Conservation (phyloP, 768 basidiomycete species). For the Tricholoma terreum region DNA sequence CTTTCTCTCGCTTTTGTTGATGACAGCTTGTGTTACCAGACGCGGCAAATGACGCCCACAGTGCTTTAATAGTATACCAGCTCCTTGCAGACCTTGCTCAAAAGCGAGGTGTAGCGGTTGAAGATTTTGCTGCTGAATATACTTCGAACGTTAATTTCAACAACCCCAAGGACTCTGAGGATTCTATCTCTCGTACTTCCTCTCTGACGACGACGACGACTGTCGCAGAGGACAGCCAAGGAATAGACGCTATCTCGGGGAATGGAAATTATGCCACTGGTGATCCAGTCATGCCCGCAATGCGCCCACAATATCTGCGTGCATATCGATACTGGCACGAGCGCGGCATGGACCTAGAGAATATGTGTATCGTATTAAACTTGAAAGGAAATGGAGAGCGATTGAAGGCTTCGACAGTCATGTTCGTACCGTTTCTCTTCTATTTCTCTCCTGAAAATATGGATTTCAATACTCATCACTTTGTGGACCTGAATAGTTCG, state of each 20-base stretch:
- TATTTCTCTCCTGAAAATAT: not conserved
- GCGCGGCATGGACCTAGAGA: slow-evolving; percentile 22
- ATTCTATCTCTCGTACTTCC: not conserved
- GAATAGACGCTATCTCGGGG: not conserved
- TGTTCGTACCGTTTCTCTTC: slow-evolving; percentile 22
- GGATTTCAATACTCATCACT: not conserved
- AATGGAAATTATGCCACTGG: not conserved
- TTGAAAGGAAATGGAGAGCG: slow-evolving; percentile 16
- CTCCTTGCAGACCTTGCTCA: slow-evolving; percentile 25
- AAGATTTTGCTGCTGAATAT: slow-evolving; percentile 3
- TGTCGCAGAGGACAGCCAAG: not conserved
- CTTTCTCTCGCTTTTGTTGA: not conserved
- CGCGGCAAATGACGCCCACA: slow-evolving; percentile 38
- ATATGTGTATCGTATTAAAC: slow-evolving; percentile 28
- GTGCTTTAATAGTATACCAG: slow-evolving; percentile 27
- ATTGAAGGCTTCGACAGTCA: slow-evolving; percentile 28
- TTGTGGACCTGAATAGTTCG: slow-evolving; percentile 14
- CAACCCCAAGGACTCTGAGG: not conserved
- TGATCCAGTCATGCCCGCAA: slow-evolving; percentile 2
- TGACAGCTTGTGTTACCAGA: slow-evolving; percentile 19
- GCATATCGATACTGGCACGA: slow-evolving; percentile 34
- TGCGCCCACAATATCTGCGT: slow-evolving; percentile 27
- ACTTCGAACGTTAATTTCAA: slow-evolving; percentile 3
- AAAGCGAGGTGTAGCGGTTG: slow-evolving; percentile 14
- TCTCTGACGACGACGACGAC: not conserved